A percentile compares a stretch with the other conserved stretches of the same genome.
These are phyloP conservation scores for Suillus paluster DNA, from an alignment of 768 basidiomycete species.

Conservation along the genomic window DNA sequence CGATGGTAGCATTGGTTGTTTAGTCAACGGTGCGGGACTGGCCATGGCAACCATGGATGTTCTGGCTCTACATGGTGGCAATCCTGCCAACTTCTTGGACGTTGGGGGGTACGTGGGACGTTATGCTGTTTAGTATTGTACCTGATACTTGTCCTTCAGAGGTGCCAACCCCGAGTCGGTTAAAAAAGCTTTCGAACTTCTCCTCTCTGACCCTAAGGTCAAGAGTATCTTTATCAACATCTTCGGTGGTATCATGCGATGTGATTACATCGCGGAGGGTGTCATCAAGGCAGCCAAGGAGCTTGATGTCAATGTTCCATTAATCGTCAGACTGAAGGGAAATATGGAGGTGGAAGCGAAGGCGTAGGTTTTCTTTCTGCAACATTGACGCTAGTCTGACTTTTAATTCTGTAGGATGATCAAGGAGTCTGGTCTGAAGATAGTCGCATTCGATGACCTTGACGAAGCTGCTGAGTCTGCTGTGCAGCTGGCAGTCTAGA, in stretches of 20 bases:
- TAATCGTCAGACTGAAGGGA: conserved; percentile 95
- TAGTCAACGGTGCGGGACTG: conserved; percentile 97
- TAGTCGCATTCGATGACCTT: conserved; percentile 89
- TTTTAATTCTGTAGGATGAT: conserved; percentile 73
- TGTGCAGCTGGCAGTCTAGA: conserved; percentile 60
- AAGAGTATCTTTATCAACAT: conserved; percentile 99
- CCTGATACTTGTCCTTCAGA: conserved; percentile 42
- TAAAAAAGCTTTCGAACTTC: conserved; percentile 98
- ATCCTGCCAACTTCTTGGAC: conserved; percentile 98
- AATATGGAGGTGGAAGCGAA: conserved; percentile 98
- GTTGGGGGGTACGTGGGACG: conserved; percentile 78
- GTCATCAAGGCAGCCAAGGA: conserved; percentile 98
- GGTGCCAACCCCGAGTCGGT: conserved; percentile 99
- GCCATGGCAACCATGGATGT: conserved; percentile 99
- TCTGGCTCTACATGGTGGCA: conserved; percentile 90
- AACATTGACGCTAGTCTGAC: conserved; percentile 8
- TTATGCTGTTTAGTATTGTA: background rate
- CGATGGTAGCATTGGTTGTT: conserved; percentile 94
- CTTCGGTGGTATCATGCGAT: conserved; percentile 98
- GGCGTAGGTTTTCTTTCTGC: conserved; percentile 57
- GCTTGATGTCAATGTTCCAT: conserved; percentile 78
- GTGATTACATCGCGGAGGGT: conserved; percentile 97
- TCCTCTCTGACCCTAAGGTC: conserved; percentile 88
- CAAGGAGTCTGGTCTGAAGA: conserved; percentile 88
- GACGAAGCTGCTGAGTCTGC: conserved; percentile 90